phyloP scores from a whole-genome alignment of 257 asterid species.

The Solanum virginianum region DNA sequence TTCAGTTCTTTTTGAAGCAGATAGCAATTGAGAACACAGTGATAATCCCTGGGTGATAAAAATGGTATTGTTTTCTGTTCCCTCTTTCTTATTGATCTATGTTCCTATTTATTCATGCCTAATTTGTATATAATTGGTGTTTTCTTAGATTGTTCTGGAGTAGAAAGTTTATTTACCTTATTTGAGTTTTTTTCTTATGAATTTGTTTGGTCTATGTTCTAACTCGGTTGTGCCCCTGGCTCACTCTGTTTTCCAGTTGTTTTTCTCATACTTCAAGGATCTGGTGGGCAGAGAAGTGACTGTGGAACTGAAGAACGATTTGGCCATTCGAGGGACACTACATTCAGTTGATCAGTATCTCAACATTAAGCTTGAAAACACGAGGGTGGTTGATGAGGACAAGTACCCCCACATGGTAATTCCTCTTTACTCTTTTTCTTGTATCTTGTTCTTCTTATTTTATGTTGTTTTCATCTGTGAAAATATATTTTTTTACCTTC shows the following conservation, averaged over 20 bases:
- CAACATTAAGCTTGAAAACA: conserved; percentile 88
- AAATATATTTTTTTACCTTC: background rate
- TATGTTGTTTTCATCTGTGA: background rate
- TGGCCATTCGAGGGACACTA: conserved; percentile 84
- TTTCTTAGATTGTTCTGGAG: background rate
- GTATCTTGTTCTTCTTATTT: background rate
- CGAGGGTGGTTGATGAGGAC: conserved; percentile 91
- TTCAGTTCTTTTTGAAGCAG: background rate
- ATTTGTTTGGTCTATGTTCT: background rate
- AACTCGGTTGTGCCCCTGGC: background rate
- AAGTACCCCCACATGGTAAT: conserved; percentile 91
- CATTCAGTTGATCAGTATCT: conserved; percentile 97
- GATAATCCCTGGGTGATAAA: background rate
- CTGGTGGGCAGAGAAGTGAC: conserved; percentile 97
- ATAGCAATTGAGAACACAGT: background rate
- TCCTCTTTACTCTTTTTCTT: background rate
- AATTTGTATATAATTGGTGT: background rate
- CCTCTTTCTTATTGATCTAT: background rate
- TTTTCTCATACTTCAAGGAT: conserved; percentile 97
- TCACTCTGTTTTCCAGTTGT: conserved; percentile 46
- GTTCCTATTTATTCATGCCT: background rate
- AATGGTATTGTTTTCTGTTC: background rate
- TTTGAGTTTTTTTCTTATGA: background rate
- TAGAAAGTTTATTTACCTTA: background rate
- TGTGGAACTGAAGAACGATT: conserved; percentile 91